Evolutionary conservation across 1,139 yeast genomes (phyloP).

Genomic region (Suzukiozyma palmioleophila): DNA sequence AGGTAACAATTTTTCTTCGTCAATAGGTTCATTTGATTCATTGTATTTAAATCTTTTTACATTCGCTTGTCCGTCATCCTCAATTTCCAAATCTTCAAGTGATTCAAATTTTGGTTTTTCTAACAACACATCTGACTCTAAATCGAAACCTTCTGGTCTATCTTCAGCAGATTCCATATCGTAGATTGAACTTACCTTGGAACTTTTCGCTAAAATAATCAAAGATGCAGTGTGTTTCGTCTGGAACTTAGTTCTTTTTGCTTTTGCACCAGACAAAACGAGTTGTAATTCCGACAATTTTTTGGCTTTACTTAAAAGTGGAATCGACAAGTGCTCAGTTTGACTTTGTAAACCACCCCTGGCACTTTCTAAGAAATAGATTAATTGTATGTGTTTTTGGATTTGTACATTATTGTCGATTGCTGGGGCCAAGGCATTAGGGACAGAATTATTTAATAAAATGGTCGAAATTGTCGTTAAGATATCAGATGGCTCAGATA

Average conservation of each 20-base stretch:
- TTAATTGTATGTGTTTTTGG: conserved; percentile 36
- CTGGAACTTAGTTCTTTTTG: conserved; percentile 84
- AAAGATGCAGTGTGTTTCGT: conserved; percentile 65
- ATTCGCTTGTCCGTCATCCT: conserved; percentile 20
- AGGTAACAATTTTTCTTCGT: conserved; percentile 47
- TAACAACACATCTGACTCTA: conserved; percentile 75
- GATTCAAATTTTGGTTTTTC: conserved; percentile 71
- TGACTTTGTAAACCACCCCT: conserved; percentile 57
- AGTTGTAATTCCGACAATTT: conserved; percentile 57
- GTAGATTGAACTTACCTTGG: conserved; percentile 22
- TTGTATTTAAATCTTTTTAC: conserved; percentile 44
- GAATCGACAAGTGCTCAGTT: conserved; percentile 53
- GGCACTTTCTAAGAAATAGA: conserved; percentile 64
- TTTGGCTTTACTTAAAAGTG: conserved; percentile 49
- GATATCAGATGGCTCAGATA: conserved; percentile 53
- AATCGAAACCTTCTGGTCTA: conserved; percentile 51
- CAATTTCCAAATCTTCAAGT: conserved; percentile 45
- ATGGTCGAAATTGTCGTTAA: conserved; percentile 38
- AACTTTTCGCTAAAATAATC: conserved; percentile 70
- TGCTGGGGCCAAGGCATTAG: conserved; percentile 24
- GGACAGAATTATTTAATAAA: conserved; percentile 31
- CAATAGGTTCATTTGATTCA: conserved; percentile 17
- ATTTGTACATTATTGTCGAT: conserved; percentile 16
- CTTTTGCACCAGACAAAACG: conserved; percentile 81
- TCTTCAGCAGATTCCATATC: conserved; percentile 10